Evolutionary conservation across 495 filamentous ascomycete genomes (phyloP), one percentile per base, ranked within the genome.

Genomic region (Daldinia caldariorum): DNA sequence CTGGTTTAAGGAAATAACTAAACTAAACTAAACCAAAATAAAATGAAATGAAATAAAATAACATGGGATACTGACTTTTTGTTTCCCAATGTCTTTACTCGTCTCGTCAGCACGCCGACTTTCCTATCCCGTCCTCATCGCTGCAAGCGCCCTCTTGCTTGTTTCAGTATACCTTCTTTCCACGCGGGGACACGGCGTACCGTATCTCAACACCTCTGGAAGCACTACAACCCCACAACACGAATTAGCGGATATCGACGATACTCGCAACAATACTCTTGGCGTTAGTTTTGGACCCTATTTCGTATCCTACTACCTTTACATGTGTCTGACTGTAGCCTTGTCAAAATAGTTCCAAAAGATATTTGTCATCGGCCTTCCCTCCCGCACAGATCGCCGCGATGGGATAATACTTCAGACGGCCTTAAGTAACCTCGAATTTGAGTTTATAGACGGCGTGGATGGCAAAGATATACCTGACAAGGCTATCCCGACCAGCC

Each of bases 391-490:
- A 3, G 86, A 88, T 63, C 84, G 85, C 47, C 83, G 83, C 26
- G 86, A 89, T 76, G 83, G 79, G n/a, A 77, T 89, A n/a, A 73
- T 79, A 2, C 67, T 88, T 5, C 76, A 79, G 1, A 79, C 86
- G 12, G 80, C 83, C 1, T 65, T 84, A 3, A 78, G 78, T 13
- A 79, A 82, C 8, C 74, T 88, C 60, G 76, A 81, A n/a, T 70
- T 86, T 1, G 83, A 88, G 14, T 84, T 83, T 63, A 75, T 86
- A 31, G 77, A 83, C 47, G 84, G 84, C 0, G 80, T 81, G 7
- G 55, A 68, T 10, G 80, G 82, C 26, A 69, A 70, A 13, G 63
- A 76, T 12, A 67, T 85, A 13, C 63, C 68, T 7, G 75, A 80
- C 66, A 82, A 81, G 49, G 79, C 80, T 20, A 61, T 84, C 56